Evolutionary conservation across 805 yeast species (phyloP).

Genomic region (Metschnikowia lunata): DNA sequence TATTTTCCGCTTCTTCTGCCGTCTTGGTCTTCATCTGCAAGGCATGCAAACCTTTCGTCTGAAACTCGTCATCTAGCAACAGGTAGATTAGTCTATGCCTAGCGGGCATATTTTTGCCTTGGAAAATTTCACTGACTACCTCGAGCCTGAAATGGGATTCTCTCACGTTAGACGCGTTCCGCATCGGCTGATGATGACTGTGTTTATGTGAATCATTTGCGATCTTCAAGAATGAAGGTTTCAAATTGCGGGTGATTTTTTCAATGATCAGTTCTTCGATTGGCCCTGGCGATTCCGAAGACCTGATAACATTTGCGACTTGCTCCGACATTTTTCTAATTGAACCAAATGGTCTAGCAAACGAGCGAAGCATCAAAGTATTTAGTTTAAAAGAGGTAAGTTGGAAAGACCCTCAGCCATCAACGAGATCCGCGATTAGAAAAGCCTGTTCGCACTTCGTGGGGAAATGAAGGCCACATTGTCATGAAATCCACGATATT

Average conservation of each 20-base stretch:
- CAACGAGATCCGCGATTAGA: no score
- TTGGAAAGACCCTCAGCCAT: no score
- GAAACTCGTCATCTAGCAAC: constrained; percentile 67
- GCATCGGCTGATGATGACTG: constrained; percentile 79
- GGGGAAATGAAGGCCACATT: no score
- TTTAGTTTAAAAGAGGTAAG: no score
- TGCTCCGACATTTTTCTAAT: constrained; percentile 8
- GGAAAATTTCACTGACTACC: constrained; percentile 65
- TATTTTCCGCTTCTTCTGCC: constrained; percentile 40
- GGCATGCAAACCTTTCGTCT: constrained; percentile 76
- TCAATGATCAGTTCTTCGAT: constrained; percentile 45
- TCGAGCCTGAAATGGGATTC: constrained; percentile 83
- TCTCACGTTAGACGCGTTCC: constrained; percentile 61
- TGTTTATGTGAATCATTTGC: constrained; percentile 85
- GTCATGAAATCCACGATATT: no score
- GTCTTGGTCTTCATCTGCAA: constrained; percentile 82
- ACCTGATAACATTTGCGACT: constrained; percentile 7
- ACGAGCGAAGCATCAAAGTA: constrained; percentile 4
- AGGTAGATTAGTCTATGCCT: constrained; percentile 76
- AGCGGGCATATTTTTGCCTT: constrained; percentile 59
- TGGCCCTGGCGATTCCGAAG: constrained; percentile 36
- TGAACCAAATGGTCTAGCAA: neutral
- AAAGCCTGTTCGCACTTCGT: no score
- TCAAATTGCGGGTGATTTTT: constrained; percentile 39
- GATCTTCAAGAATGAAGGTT: constrained; percentile 48